phyloP scores from a whole-genome alignment of 177 flowering plant species.

The Telopea speciosissima region DNA sequence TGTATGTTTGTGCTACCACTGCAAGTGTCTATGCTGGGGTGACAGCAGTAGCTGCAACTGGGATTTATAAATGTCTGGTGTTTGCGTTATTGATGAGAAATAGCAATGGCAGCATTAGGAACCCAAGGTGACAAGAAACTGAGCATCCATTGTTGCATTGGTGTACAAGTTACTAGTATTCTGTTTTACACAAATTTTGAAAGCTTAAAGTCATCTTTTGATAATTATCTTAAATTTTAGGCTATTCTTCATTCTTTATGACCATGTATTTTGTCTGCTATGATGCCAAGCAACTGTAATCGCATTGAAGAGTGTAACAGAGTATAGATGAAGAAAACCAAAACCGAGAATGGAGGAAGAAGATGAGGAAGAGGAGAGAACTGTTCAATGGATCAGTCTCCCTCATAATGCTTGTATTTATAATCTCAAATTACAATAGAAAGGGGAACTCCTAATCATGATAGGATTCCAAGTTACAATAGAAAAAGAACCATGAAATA shows the following conservation, averaged over 20 bases:
- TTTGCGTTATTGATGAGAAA: slow-evolving; percentile 26
- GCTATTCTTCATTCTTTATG: neutral
- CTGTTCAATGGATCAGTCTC: too few species aligned
- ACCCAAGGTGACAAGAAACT: neutral
- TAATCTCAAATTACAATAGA: too few species aligned
- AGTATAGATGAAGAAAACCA: too few species aligned
- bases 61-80: slow-evolving; percentile 36
- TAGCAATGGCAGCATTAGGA: neutral
- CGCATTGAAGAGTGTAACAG: too few species aligned
- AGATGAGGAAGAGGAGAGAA: too few species aligned
- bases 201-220: neutral
- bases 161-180: neutral
- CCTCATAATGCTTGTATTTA: too few species aligned
- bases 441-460: too few species aligned
- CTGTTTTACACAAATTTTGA: neutral
- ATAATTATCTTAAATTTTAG: neutral
- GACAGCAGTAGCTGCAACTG: slow-evolving; percentile 43
- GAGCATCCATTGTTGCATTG: neutral
- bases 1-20: slow-evolving; percentile 70
- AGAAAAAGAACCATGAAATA: too few species aligned
- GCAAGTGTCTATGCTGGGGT: slow-evolving; percentile 58
- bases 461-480: too few species aligned
- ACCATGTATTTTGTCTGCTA: too few species aligned
- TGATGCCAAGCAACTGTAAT: neutral
- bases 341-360: too few species aligned